Base-by-base conservation (phyloP, 192 early-diverging fungal genomes). In the Backusella liffmaniae region DNA sequence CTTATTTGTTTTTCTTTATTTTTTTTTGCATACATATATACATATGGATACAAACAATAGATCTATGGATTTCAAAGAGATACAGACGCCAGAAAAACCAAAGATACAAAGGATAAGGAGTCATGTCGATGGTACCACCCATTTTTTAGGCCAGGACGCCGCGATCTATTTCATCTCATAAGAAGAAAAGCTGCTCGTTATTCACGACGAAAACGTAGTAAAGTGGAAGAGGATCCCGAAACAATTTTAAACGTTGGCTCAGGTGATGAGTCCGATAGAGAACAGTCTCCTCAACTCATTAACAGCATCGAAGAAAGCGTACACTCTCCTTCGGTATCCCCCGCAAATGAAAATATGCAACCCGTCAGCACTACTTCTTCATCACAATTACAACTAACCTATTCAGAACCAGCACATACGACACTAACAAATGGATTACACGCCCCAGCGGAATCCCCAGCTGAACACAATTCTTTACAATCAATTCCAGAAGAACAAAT, bases 31-130 rank as follows among this genome's bases (percentile, higher is more conserved):
- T 70, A 73, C 7, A 21, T 56, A 56, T 10, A 29, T 59, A 59
- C 23, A 56, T 29, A 62, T 62, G 56, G 8, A 56, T 23, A 56
- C 53, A 56, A 59, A 62, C n/a, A 62, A 73, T 23, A 85, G 84
- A 86, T 86, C 5, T 86, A 86, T 67, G 84, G 84, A 41, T 86
- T 86, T 41, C 80, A 86, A 75, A 74, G 84, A 67, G 84, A 83
- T 66, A 83, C 84, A 18, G 84, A 86, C 75, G 84, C 84, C 9
- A 69, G 84, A 41, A 86, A 86, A 80, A 80, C 77, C 39, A 86
- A 86, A 75, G 82, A 83, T 69, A 76, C 71, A 30, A 83, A 81
- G 41, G 80, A 79, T 32, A 83, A 84, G 46, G 80, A 86, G 39
- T 74, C 80, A 6, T 86, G 84, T 67, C 70, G 83, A 71, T 86